Evolutionary conservation across 2,329 filamentous ascomycete genomes (phyloP).

Genomic region (Colletotrichum cordylinicola): DNA sequence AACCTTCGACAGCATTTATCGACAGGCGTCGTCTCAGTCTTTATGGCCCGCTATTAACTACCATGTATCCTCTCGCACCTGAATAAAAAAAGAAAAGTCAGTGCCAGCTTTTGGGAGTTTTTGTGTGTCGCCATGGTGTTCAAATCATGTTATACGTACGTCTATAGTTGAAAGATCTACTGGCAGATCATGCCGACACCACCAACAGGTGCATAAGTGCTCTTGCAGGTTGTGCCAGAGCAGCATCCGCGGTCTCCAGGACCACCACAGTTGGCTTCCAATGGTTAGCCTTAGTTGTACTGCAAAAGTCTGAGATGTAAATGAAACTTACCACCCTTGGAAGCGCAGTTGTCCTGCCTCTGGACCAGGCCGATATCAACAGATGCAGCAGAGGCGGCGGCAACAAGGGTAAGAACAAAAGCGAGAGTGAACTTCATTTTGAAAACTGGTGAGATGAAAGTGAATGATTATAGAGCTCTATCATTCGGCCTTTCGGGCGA

Average conservation of each 20-base stretch:
- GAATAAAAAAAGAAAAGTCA: not conserved
- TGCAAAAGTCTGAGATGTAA: no score
- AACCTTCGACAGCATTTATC: not conserved
- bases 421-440: conserved; percentile 1
- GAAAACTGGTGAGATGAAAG: not conserved
- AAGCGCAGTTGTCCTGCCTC: not conserved
- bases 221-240: not conserved
- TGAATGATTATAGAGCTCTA: not conserved
- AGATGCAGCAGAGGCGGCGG: not conserved
- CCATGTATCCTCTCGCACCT: not conserved
- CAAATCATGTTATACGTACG: not conserved
- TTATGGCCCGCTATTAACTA: not conserved
- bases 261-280: not conserved
- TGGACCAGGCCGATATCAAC: not conserved
- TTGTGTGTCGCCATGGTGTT: not conserved
- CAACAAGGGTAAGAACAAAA: not conserved
- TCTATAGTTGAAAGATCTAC: not conserved
- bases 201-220: not conserved
- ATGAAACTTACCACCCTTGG: not conserved
- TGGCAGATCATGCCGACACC: not conserved
- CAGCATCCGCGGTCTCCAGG: not conserved
- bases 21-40: not conserved
- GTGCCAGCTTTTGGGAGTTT: not conserved
- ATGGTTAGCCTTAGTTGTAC: not conserved
- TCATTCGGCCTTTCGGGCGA: not conserved